These are phyloP conservation scores for Beauveria medogensis DNA, from an alignment of 2,329 filamentous ascomycete genomes.

Conservation along the genomic window DNA sequence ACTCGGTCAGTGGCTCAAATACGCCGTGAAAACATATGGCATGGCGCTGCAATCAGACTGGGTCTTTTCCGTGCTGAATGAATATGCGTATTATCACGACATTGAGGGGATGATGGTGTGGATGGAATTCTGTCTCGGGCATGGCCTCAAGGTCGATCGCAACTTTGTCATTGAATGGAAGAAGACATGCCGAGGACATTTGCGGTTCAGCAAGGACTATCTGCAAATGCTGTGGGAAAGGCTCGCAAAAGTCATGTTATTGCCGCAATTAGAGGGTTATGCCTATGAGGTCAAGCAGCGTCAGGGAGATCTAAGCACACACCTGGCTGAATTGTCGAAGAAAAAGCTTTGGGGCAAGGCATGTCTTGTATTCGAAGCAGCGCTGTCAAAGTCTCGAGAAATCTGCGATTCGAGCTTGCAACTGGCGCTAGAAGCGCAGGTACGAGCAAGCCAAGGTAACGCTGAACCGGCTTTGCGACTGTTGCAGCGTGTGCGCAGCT, in stretches of 20 bases:
- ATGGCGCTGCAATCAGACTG: conserved; percentile 22
- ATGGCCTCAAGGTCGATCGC: conserved; percentile 22
- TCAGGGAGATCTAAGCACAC: neutral
- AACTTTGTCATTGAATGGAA: conserved; percentile 21
- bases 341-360: neutral
- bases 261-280: neutral
- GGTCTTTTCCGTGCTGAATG: conserved; percentile 23
- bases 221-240: neutral
- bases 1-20: conserved; percentile 22
- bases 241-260: neutral
- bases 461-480: neutral
- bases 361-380: neutral
- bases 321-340: neutral
- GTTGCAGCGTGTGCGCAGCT: neutral
- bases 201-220: neutral
- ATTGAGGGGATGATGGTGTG: conserved; percentile 21
- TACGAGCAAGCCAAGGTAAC: neutral
- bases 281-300: neutral
- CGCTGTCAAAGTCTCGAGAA: neutral
- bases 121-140: conserved; percentile 24
- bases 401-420: neutral
- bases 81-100: conserved; percentile 22
- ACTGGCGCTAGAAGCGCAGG: neutral
- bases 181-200: conserved; percentile 3
- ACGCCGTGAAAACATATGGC: conserved; percentile 18